Percentiles rank a stretch among this genome's conserved stretches.
Conservation (phyloP, 345 rosid genomes). For the Psidium guajava region DNA sequence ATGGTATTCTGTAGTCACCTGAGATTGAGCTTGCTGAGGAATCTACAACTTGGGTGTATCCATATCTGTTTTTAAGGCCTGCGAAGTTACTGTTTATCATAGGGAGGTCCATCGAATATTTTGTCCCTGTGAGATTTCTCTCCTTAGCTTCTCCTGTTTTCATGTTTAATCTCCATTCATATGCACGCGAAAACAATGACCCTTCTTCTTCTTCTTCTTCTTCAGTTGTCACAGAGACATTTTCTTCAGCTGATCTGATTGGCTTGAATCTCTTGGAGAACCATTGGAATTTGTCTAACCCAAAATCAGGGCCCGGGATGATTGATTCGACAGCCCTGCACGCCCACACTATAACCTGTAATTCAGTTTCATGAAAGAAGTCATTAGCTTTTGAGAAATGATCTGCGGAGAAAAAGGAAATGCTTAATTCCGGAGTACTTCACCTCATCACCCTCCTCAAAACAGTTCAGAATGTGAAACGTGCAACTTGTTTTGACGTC, state of each 20-base stretch:
- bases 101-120: conserved; percentile 39
- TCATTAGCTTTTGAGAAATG: not conserved
- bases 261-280: conserved; percentile 7
- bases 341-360: conserved; percentile 28
- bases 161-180: conserved; percentile 41
- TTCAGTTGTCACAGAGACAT: not conserved
- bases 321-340: conserved; percentile 33
- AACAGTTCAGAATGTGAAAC: conserved; percentile 36
- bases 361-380: not conserved
- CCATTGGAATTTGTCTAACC: conserved; percentile 21
- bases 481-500: conserved; percentile 20
- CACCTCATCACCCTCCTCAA: conserved; percentile 41
- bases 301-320: conserved; percentile 19
- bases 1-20: not conserved
- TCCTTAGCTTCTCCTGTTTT: conserved; percentile 29
- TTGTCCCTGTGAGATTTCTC: conserved; percentile 10
- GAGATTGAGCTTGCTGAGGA: conserved; percentile 20
- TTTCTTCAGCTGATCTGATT: not conserved
- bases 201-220: not conserved
- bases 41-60: conserved; percentile 27
- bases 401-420: not conserved
- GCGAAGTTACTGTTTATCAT: conserved; percentile 19
- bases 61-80: conserved; percentile 25
- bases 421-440: not conserved
- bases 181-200: conserved; percentile 8